These are phyloP conservation scores for Fraxinus americana DNA, from an alignment of 257 asterid genomes.

Conservation along the genomic window DNA sequence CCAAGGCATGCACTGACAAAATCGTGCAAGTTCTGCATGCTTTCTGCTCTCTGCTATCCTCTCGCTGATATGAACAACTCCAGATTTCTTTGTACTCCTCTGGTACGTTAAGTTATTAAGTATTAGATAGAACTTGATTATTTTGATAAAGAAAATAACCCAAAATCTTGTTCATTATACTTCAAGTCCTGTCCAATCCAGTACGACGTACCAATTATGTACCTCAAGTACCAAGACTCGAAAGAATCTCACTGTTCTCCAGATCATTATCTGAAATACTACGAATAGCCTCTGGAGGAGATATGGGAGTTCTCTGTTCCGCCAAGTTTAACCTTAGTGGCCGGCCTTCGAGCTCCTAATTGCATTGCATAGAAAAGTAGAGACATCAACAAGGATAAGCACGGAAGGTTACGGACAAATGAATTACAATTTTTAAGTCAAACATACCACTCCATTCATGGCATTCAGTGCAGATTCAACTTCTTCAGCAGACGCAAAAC, in stretches of 20 bases:
- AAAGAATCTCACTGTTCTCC: slow-evolving; percentile 40
- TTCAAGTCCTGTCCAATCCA: background rate
- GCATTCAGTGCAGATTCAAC: slow-evolving; percentile 63
- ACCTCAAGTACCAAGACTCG: slow-evolving; percentile 28
- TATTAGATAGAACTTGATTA: background rate
- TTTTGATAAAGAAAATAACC: background rate
- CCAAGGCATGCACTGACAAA: background rate
- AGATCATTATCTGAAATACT: slow-evolving; percentile 28
- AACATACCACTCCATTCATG: slow-evolving; percentile 82
- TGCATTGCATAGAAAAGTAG: slow-evolving; percentile 10
- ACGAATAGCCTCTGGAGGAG: slow-evolving; percentile 41
- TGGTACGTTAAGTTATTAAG: background rate
- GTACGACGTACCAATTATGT: background rate
- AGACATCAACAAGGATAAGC: slow-evolving; percentile 1
- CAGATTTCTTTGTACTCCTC: background rate
- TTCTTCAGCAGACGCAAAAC: slow-evolving; percentile 67
- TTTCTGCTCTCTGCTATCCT: background rate
- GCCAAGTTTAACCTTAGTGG: slow-evolving; percentile 71
- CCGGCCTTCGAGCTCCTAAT: slow-evolving; percentile 84
- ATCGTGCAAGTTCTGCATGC: background rate
- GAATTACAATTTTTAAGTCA: slow-evolving; percentile 5
- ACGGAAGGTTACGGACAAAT: background rate
- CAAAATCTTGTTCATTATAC: background rate
- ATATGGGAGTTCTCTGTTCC: slow-evolving; percentile 40
- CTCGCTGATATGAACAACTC: background rate